phyloP scores from a whole-genome alignment of 2,329 filamentous ascomycete species.

The Colletotrichum agaves region DNA sequence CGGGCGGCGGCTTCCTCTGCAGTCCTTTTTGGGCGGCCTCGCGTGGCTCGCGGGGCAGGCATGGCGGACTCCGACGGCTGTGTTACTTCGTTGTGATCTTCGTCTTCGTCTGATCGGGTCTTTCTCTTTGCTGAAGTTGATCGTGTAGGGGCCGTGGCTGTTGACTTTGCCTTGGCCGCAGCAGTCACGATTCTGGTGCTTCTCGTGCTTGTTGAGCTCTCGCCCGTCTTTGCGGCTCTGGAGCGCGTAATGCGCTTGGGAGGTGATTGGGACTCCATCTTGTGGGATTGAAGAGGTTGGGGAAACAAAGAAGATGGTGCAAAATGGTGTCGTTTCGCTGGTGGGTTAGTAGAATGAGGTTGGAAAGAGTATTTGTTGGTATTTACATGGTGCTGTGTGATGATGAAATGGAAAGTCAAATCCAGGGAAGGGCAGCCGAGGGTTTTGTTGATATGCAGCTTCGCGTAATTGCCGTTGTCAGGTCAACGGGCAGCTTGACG shows the following conservation, averaged over 20 bases:
- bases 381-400: conserved; percentile 34
- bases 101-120: conserved; percentile 63
- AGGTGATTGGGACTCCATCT: conserved; percentile 65
- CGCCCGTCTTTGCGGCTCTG: conserved; percentile 54
- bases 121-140: conserved; percentile 60
- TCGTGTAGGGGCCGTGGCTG: conserved; percentile 42
- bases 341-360: conserved; percentile 25
- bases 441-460: conserved; percentile 39
- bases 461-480: conserved; percentile 36
- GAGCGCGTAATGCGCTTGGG: conserved; percentile 69
- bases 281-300: neutral
- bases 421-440: conserved; percentile 28
- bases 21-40: conserved; percentile 60
- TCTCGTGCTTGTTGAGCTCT: conserved; percentile 48
- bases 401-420: conserved; percentile 9
- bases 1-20: conserved; percentile 25
- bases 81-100: conserved; percentile 50
- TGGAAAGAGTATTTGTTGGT: conserved; percentile 15
- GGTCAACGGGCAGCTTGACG: conserved; percentile 15
- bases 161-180: conserved; percentile 58
- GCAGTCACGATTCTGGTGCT: conserved; percentile 60
- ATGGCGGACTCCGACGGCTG: conserved; percentile 43
- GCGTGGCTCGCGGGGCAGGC: conserved; percentile 52
- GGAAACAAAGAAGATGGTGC: conserved; percentile 23
- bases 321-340: conserved; percentile 16